Base-by-base conservation (phyloP, 148 eudicot species). In the Rhododendron vialii region DNA sequence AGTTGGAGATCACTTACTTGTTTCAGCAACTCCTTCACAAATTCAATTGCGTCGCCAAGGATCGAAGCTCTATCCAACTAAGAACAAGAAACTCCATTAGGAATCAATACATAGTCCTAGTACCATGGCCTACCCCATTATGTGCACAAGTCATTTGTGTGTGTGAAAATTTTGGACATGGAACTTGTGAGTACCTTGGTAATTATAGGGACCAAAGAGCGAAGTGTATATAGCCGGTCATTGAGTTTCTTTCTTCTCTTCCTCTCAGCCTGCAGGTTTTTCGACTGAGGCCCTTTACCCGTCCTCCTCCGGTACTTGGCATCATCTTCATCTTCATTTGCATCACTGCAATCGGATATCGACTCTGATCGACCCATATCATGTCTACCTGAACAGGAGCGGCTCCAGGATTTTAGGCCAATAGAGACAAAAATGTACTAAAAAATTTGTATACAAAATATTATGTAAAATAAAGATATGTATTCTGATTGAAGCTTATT, bases 11-110 rank as follows among this genome's bases (percentile, higher is more conserved):
- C 97, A 71, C 89, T 85, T 7, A 83, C 94, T 90, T 97, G 94
- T 84, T 92, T 89, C 83, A 92, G 88, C 83, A 95, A 84, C 87
- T 97, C 99, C 90, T 92, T 92, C 77, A 97, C 98, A 85, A 89
- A 97, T 22, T 92, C 92, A 71, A 97, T 97, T 3, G 99, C 99
- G 89, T 97, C 99, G 28, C 98, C 96, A 5, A 95, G 95, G 45
- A 97, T 95, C 0, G 99, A 92, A 59, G 99, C 98, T 85, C 96
- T 91, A 50, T 97, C 99, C 92, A 97, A 85, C 99, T 96, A 85
- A 48, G 55, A 50, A 71, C 61, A 35, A 35, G 43, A 87, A 47
- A 9, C 53, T 13, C 20, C 75, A 75, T 7, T 45, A 43, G n/a
- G 30, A 20, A 20, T 59, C 24, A 5, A 59, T 18, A 59, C 6